Percentiles rank a stretch among this genome's conserved stretches.
phyloP scores from a whole-genome alignment of 1,139 yeast genomes.

The Lodderomyces margitis region DNA sequence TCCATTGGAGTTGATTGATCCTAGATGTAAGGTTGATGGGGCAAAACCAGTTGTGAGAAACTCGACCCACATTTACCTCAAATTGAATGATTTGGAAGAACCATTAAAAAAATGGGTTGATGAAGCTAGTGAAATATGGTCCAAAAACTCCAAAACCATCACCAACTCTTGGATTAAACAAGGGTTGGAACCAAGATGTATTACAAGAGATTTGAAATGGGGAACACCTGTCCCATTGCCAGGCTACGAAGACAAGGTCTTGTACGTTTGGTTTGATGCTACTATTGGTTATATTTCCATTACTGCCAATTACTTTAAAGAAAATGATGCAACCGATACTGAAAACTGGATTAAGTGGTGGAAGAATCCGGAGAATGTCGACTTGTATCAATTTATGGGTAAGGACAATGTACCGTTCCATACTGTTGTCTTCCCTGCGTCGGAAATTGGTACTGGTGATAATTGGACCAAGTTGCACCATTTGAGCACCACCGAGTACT shows the following conservation, averaged over 20 bases:
- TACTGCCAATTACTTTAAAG: constrained; percentile 85
- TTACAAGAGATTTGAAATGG: constrained; percentile 96
- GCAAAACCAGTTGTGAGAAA: constrained; percentile 75
- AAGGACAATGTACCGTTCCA: constrained; percentile 99
- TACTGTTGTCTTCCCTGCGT: constrained; percentile 93
- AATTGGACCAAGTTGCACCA: constrained; percentile 91
- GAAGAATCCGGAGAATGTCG: constrained; percentile 82
- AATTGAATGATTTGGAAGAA: constrained; percentile 79
- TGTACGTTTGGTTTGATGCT: constrained; percentile 99
- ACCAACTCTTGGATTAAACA: constrained; percentile 92
- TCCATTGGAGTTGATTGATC: constrained; percentile 89
- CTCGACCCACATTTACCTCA: constrained; percentile 83
- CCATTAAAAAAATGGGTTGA: constrained; percentile 71
- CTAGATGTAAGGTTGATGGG: constrained; percentile 91
- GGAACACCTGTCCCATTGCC: constrained; percentile 96
- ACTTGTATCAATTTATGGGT: constrained; percentile 97
- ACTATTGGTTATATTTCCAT: constrained; percentile 94
- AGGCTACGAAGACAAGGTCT: constrained; percentile 78
- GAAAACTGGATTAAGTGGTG: constrained; percentile 83
- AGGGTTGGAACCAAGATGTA: constrained; percentile 92
- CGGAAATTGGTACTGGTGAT: constrained; percentile 85
- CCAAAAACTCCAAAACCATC: constrained; percentile 82
- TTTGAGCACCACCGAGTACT: constrained; percentile 89
- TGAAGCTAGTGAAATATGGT: constrained; percentile 81
- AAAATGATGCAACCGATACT: constrained; percentile 12